Base-by-base conservation (phyloP, 495 filamentous ascomycete species). In the Xylaria flabelliformis region DNA sequence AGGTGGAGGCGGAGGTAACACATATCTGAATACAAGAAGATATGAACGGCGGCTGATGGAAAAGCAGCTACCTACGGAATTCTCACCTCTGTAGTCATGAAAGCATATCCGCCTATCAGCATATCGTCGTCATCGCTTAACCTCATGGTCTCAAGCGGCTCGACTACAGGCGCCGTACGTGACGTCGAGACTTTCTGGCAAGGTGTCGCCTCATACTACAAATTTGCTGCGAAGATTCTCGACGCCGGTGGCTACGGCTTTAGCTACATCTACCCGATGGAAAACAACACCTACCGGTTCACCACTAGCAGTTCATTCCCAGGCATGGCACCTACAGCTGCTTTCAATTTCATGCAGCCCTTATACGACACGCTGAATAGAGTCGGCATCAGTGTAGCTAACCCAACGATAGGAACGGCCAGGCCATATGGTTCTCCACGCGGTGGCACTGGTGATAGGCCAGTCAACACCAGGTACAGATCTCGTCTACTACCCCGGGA, bases 21-120 rank as follows among this genome's bases (percentile, higher is more conserved):
- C 9, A 59, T n/a, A 5, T 51, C 63, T 90, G 90, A 92, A 90
- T 73, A 91, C 90, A 2, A 90, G 91, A 19, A 90, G 92, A 19
- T 4, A 21, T 56, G 65, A 67, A 4, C 12, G 4, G 21, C 65
- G 0, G 48, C 65, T 67, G 17, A 67, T 36, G 36, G 10, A 36
- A 1, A 42, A 29, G 15, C 29, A 67, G 65, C 65, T 55, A 67
- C 65, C 66, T 90, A 83, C 55, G 89, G 83, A 2, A 81, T 88
- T 4, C 85, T 90, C 4, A 76, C 79, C 41, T 85, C 83, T 4
- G 69, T 83, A 29, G 83, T 82, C 1, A 78, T 85, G 9, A 83
- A 80, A 67, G 82, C 80, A 15, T 76, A 79, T 67, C 76, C 77
- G 9, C 78, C 79, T 6, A 67, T 66, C 24, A 68, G 61, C 3